Evolutionary conservation across 345 rosid species (phyloP).

Genomic region (Lepidium africanum): DNA sequence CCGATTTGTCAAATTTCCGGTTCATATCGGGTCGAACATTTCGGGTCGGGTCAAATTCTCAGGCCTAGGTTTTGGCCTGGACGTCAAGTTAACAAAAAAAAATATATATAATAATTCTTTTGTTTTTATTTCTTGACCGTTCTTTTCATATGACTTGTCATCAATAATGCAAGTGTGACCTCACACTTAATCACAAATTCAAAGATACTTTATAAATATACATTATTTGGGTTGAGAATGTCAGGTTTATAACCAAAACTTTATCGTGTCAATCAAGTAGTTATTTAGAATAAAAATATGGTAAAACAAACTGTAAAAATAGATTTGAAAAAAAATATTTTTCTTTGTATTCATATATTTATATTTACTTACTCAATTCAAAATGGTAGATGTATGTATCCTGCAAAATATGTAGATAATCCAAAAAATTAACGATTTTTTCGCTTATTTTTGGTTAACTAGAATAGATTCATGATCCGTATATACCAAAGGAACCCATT

Average conservation of each 20-base stretch:
- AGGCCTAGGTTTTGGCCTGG: too few relatives aligned
- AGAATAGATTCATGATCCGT: not conserved
- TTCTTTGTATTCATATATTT: too few relatives aligned
- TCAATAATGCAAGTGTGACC: not conserved
- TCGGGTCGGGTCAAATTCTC: too few relatives aligned
- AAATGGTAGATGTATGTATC: constrained; percentile 1
- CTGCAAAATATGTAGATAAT: not conserved
- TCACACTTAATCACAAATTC: not conserved
- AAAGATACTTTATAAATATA: not conserved
- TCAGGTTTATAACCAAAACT: too few relatives aligned
- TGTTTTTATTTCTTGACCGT: not conserved
- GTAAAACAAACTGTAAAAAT: too few relatives aligned
- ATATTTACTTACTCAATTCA: not conserved
- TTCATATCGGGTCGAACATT: too few relatives aligned
- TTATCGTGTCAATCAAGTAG: too few relatives aligned
- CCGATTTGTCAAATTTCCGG: too few relatives aligned
- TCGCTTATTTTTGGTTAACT: not conserved
- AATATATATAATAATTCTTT: not conserved
- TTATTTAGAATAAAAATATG: too few relatives aligned
- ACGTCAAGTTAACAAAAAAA: too few relatives aligned
- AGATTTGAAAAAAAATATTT: too few relatives aligned
- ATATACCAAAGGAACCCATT: not conserved
- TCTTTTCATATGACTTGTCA: not conserved
- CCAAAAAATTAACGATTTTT: not conserved
- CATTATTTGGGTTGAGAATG: too few relatives aligned